Evolutionary conservation across 805 yeast genomes (phyloP).

Genomic region (Zygosaccharomyces kombuchaensis): DNA sequence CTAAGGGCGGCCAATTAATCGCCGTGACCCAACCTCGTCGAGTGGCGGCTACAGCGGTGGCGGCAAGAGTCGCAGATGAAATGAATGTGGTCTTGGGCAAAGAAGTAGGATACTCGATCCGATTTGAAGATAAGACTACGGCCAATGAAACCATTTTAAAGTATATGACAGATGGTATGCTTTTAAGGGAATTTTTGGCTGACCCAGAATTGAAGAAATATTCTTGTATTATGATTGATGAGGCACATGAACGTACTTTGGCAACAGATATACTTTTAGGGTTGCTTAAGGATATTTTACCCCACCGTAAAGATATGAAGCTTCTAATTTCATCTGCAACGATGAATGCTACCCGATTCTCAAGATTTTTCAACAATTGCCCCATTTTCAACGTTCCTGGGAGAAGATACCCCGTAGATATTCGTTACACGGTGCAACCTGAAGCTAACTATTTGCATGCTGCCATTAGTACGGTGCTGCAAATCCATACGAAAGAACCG

Average conservation of each 20-base stretch:
- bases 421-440: slow-evolving; percentile 77
- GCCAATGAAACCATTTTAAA: slow-evolving; percentile 61
- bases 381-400: slow-evolving; percentile 92
- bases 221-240: slow-evolving; percentile 88
- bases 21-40: slow-evolving; percentile 95
- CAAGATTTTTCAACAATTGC: slow-evolving; percentile 73
- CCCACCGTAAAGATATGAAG: slow-evolving; percentile 61
- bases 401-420: slow-evolving; percentile 85
- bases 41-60: slow-evolving; percentile 91
- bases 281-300: slow-evolving; percentile 64
- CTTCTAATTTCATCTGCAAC: slow-evolving; percentile 91
- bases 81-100: slow-evolving; percentile 75
- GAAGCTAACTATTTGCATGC: slow-evolving; percentile 90
- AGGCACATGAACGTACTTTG: slow-evolving; percentile 93
- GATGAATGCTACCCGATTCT: slow-evolving; percentile 82
- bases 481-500: slow-evolving; percentile 62
- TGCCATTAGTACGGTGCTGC: slow-evolving; percentile 80
- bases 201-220: slow-evolving; percentile 69
- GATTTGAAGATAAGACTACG: slow-evolving; percentile 78
- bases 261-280: slow-evolving; percentile 86
- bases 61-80: slow-evolving; percentile 88
- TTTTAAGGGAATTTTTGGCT: slow-evolving; percentile 72
- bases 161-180: slow-evolving; percentile 95
- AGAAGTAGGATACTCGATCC: slow-evolving; percentile 81
- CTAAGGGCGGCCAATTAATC: slow-evolving; percentile 51